Conservation (phyloP, 345 rosid genomes). For the Brassica napus region DNA sequence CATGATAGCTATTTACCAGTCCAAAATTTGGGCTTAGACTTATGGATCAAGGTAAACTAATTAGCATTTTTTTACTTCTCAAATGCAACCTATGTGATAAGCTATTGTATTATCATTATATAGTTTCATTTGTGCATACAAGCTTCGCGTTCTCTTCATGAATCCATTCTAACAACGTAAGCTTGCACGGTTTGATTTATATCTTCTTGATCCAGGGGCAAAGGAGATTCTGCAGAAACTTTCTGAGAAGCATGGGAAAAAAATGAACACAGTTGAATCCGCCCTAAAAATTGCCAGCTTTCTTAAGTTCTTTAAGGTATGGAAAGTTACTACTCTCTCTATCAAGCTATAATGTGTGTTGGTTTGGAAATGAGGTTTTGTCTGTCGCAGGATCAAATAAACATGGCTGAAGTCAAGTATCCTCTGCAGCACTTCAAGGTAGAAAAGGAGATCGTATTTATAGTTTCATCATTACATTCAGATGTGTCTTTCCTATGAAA, state of each 20-base stretch:
- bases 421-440: constrained; percentile 90
- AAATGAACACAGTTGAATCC: constrained; percentile 82
- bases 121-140: too few species aligned
- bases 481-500: not conserved
- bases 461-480: not conserved
- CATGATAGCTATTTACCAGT: constrained; percentile 93
- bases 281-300: constrained; percentile 74
- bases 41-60: constrained; percentile 68
- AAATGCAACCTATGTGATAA: constrained; percentile 2
- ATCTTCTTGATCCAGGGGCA: constrained; percentile 59
- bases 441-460: constrained; percentile 10
- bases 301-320: constrained; percentile 70
- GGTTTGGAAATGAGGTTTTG: constrained; percentile 12
- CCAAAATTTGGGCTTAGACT: constrained; percentile 81
- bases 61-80: constrained; percentile 18
- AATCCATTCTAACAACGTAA: too few species aligned
- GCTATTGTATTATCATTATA: not conserved
- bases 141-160: too few species aligned
- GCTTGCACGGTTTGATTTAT: not conserved
- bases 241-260: constrained; percentile 87
- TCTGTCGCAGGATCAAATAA: constrained; percentile 78
- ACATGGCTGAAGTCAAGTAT: constrained; percentile 82
- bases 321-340: not conserved
- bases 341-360: not conserved
- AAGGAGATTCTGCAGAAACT: constrained; percentile 74